Conservation (phyloP, 1,139 yeast genomes). For the Candida sanyaensis region DNA sequence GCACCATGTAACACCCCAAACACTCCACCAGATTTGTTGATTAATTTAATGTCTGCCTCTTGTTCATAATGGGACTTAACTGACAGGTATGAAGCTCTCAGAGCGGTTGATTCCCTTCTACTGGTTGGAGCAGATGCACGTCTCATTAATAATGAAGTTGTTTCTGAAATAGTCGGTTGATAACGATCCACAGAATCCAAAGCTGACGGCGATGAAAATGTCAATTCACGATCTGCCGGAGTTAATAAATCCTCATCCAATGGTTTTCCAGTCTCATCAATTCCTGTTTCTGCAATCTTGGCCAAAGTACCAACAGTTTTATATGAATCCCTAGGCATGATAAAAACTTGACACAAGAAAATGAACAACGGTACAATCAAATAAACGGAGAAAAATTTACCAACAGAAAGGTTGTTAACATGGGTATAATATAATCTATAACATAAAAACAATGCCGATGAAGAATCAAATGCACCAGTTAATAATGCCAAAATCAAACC, state of each 20-base stretch:
- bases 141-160: conserved; percentile 43
- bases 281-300: conserved; percentile 67
- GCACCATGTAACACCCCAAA: conserved; percentile 83
- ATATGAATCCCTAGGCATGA: conserved; percentile 81
- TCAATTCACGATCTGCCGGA: conserved; percentile 32
- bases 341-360: conserved; percentile 63
- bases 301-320: conserved; percentile 70
- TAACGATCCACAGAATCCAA: conserved; percentile 10
- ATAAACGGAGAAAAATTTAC: conserved; percentile 65
- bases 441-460: conserved; percentile 49
- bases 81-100: conserved; percentile 38
- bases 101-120: conserved; percentile 41
- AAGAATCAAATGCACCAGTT: conserved; percentile 49
- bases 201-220: not conserved
- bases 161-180: conserved; percentile 45
- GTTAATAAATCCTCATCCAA: conserved; percentile 38
- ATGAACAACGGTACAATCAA: conserved; percentile 75
- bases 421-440: conserved; percentile 67
- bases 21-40: conserved; percentile 65
- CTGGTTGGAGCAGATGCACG: conserved; percentile 23
- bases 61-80: conserved; percentile 64
- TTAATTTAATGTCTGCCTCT: conserved; percentile 57
- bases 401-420: conserved; percentile 31
- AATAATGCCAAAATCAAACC: conserved; percentile 45
- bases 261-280: conserved; percentile 63